Conservation (phyloP, 148 eudicot genomes). For the Vaccinium corymbosum region DNA sequence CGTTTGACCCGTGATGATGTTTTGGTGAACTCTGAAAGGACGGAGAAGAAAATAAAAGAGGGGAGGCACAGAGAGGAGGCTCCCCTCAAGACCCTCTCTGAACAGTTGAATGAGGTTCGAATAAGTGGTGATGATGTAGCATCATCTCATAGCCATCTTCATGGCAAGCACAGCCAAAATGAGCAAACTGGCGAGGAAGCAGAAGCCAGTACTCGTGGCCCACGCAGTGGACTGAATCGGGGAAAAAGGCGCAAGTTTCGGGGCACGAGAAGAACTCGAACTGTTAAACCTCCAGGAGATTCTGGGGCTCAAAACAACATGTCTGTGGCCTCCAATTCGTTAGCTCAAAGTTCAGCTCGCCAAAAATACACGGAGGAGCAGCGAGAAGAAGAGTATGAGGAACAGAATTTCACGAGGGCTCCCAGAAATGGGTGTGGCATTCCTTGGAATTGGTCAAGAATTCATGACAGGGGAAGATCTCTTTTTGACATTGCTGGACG, state of each 20-base stretch:
- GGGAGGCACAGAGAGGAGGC: conserved; percentile 41
- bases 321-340: conserved; percentile 86
- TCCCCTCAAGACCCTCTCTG: conserved; percentile 46
- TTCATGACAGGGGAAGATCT: conserved; percentile 81
- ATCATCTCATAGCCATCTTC: conserved; percentile 45
- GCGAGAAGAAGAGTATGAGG: conserved; percentile 38
- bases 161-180: conserved; percentile 27
- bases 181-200: conserved; percentile 37
- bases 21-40: conserved; percentile 39
- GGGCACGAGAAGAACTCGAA: conserved; percentile 53
- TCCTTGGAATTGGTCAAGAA: conserved; percentile 94
- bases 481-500: conserved; percentile 93
- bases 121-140: conserved; percentile 56
- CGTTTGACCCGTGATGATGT: conserved; percentile 25
- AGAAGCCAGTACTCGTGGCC: conserved; percentile 43
- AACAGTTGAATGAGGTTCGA: conserved; percentile 54
- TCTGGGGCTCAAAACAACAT: conserved; percentile 45
- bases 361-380: conserved; percentile 33
- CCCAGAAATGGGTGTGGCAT: conserved; percentile 88
- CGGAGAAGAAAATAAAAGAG: conserved; percentile 33
- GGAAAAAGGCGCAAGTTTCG: conserved; percentile 72
- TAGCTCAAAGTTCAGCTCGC: conserved; percentile 47
- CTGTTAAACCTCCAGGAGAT: conserved; percentile 41
- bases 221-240: conserved; percentile 45
- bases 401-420: conserved; percentile 48